A percentile compares a stretch with the other conserved stretches of the same genome.
Evolutionary conservation across 1,284 basidiomycete species (phyloP).

Genomic region (Cryptococcus sp.): DNA sequence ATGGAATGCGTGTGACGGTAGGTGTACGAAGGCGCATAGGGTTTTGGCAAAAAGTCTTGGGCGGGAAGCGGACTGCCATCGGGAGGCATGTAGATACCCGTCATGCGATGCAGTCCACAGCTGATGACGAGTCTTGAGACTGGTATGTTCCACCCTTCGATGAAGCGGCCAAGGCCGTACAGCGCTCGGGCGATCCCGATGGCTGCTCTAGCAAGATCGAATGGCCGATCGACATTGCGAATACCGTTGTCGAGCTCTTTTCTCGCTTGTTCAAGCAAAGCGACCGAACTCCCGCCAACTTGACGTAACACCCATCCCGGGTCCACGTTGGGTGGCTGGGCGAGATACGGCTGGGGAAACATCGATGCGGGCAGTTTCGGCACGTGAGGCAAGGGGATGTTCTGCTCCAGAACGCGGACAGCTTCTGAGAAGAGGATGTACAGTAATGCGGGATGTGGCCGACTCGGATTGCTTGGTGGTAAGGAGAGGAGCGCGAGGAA

Average conservation of each 20-base stretch:
- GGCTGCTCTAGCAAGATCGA: constrained; percentile 38
- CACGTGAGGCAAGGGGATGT: constrained; percentile 15
- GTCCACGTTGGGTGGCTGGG: constrained; percentile 13
- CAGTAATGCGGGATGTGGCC: constrained; percentile 43
- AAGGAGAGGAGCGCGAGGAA: constrained; percentile 33
- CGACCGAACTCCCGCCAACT: constrained; percentile 20
- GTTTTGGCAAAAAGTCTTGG: constrained; percentile 15
- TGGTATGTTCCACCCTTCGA: constrained; percentile 42
- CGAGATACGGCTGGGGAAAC: constrained; percentile 16
- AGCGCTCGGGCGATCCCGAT: constrained; percentile 36
- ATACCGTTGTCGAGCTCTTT: constrained; percentile 36
- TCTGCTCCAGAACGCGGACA: constrained; percentile 24
- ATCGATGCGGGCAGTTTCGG: constrained; percentile 17
- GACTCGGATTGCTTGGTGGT: constrained; percentile 14
- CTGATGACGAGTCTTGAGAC: constrained; percentile 33
- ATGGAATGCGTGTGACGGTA: constrained; percentile 19
- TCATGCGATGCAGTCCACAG: constrained; percentile 41
- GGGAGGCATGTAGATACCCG: constrained; percentile 24
- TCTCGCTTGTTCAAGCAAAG: constrained; percentile 31
- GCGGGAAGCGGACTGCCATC: constrained; percentile 6
- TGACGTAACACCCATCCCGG: constrained; percentile 17
- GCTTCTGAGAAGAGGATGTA: constrained; percentile 44
- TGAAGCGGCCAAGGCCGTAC: constrained; percentile 33
- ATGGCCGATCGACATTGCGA: constrained; percentile 33
- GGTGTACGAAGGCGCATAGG: constrained; percentile 20